Conservation (phyloP, 2,329 filamentous ascomycete species). For the Stemphylium lycopersici region DNA sequence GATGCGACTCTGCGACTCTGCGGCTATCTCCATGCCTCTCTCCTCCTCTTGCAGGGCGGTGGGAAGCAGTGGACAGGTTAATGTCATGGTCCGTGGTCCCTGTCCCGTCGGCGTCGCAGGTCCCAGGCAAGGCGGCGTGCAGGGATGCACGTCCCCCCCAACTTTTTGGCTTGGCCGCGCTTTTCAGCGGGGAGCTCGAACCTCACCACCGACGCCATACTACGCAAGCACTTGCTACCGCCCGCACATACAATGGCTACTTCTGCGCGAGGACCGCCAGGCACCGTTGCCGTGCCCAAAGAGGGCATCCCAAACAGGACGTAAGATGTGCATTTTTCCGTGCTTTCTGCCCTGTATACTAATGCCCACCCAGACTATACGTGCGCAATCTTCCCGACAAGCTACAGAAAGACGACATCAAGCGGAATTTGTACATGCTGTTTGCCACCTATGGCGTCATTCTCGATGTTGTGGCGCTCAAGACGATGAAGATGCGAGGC, state of each 20-base stretch:
- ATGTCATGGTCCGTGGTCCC: background rate
- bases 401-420: slow-evolving; percentile 85
- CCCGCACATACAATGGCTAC: slow-evolving; percentile 32
- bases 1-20: background rate
- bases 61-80: background rate
- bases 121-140: background rate
- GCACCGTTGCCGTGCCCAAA: slow-evolving; percentile 25
- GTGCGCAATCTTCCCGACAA: slow-evolving; percentile 88
- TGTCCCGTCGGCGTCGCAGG: background rate
- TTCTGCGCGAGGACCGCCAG: slow-evolving; percentile 31
- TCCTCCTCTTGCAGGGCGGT: slow-evolving; percentile 7
- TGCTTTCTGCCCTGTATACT: slow-evolving; percentile 15
- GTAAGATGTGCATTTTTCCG: slow-evolving; percentile 25
- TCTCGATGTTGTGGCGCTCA: slow-evolving; percentile 87
- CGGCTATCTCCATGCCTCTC: slow-evolving; percentile 4
- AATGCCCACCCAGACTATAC: slow-evolving; percentile 69
- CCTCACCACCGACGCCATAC: slow-evolving; percentile 15
- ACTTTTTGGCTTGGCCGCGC: slow-evolving; percentile 23
- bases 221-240: slow-evolving; percentile 7
- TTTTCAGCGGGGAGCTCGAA: slow-evolving; percentile 38
- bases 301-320: slow-evolving; percentile 41
- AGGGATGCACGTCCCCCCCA: slow-evolving; percentile 21
- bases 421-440: slow-evolving; percentile 86
- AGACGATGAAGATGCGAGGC: slow-evolving; percentile 90
- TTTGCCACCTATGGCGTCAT: slow-evolving; percentile 94